These are phyloP conservation scores for Xylaria sp. DNA, from an alignment of 2,329 filamentous ascomycete species.

Conservation along the genomic window DNA sequence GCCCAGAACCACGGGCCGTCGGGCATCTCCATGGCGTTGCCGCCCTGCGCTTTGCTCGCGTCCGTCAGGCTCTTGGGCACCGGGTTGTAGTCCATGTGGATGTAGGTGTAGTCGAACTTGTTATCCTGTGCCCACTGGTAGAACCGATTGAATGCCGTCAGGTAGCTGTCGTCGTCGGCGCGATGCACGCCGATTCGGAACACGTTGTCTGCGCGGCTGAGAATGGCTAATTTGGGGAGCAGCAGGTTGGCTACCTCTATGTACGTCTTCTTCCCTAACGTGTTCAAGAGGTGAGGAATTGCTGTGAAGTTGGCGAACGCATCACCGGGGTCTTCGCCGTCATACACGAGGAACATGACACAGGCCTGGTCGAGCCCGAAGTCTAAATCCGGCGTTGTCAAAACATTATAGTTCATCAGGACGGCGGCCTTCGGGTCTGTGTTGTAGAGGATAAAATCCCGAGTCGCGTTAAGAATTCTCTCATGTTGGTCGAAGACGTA, in stretches of 20 bases:
- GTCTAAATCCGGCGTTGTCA: constrained; percentile 10
- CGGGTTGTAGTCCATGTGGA: constrained; percentile 25
- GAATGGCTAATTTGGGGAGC: constrained; percentile 4
- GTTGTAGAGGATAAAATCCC: constrained; percentile 27
- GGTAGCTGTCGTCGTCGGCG: constrained; percentile 20
- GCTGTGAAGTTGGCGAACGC: constrained; percentile 17
- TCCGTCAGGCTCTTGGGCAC: constrained; percentile 19
- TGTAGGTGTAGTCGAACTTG: constrained; percentile 19
- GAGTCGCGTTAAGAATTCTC: constrained; percentile 13
- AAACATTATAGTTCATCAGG: constrained; percentile 20
- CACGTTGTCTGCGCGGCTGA: constrained; percentile 19
- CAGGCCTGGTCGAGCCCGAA: constrained; percentile 18
- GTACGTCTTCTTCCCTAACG: constrained; percentile 12
- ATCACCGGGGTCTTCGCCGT: constrained; percentile 13
- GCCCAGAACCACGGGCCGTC: constrained; percentile 26
- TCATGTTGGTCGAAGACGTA: constrained; percentile 14
- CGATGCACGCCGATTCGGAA: constrained; percentile 25
- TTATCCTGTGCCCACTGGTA: constrained; percentile 18
- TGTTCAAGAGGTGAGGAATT: constrained; percentile 17
- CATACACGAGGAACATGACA: constrained; percentile 25
- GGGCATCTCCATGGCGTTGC: constrained; percentile 23
- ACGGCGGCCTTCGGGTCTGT: constrained; percentile 18
- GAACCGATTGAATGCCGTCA: constrained; percentile 9
- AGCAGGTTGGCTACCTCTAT: constrained; percentile 13
- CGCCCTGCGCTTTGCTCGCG: constrained; percentile 18